A percentile compares a stretch with the other conserved stretches of the same genome.
These are phyloP conservation scores for Dactylella cylindrospora DNA, from an alignment of 2,329 filamentous ascomycete species.

Conservation along the genomic window DNA sequence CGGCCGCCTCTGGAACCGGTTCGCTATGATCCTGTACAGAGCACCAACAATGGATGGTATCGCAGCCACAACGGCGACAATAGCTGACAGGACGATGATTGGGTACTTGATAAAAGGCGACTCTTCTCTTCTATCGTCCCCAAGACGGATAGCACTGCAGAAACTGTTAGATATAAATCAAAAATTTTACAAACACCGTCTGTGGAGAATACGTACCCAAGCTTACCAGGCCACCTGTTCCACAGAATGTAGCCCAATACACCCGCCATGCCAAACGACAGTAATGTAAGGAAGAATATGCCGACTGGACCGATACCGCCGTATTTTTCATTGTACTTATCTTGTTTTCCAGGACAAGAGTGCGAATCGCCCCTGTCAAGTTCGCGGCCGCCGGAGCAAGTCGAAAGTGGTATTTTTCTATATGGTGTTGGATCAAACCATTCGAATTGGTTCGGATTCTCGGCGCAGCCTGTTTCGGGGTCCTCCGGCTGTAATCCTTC, in stretches of 20 bases:
- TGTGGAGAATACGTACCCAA: slow-evolving; percentile 61
- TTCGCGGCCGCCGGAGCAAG: slow-evolving; percentile 74
- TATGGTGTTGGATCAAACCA: slow-evolving; percentile 87
- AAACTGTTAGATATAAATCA: slow-evolving; percentile 10
- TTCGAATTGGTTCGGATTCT: slow-evolving; percentile 69
- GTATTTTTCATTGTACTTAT: slow-evolving; percentile 75
- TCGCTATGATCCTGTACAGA: slow-evolving; percentile 70
- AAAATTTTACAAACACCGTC: not conserved
- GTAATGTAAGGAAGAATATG: slow-evolving; percentile 80
- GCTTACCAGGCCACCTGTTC: slow-evolving; percentile 81
- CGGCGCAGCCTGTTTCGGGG: slow-evolving; percentile 61
- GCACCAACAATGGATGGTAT: slow-evolving; percentile 68
- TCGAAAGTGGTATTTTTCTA: slow-evolving; percentile 84
- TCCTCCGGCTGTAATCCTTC: slow-evolving; percentile 68
- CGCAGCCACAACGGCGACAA: slow-evolving; percentile 62
- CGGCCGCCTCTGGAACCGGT: slow-evolving; percentile 61
- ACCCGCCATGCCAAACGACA: slow-evolving; percentile 71
- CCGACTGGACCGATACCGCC: slow-evolving; percentile 68
- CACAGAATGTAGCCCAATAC: slow-evolving; percentile 82
- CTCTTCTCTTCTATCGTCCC: slow-evolving; percentile 60
- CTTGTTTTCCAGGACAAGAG: slow-evolving; percentile 75
- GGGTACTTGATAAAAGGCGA: slow-evolving; percentile 82
- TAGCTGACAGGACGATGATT: slow-evolving; percentile 69
- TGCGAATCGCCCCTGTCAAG: slow-evolving; percentile 67
- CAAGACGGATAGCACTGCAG: slow-evolving; percentile 67